Conservation (phyloP, 164 flowering plant species). For the Umbilicus rupestris region DNA sequence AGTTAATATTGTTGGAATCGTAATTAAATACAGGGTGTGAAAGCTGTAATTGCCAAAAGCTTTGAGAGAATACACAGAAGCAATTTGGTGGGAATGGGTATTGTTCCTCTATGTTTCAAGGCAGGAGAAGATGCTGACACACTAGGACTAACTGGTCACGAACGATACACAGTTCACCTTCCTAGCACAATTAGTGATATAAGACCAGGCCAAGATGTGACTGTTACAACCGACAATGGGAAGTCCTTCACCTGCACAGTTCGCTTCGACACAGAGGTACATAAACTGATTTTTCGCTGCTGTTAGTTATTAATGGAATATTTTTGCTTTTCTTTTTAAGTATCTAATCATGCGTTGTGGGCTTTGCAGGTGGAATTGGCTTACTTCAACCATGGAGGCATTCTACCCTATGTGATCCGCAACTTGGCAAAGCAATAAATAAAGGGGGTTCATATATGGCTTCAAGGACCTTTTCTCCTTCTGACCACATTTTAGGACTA, state of each 20-base stretch:
- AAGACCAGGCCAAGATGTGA: constrained; percentile 73
- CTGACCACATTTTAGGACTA: not conserved
- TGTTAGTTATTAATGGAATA: not conserved
- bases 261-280: constrained; percentile 85
- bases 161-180: constrained; percentile 65
- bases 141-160: constrained; percentile 69
- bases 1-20: not conserved
- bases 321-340: not conserved
- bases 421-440: constrained; percentile 30
- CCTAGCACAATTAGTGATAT: constrained; percentile 53
- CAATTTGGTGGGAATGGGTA: constrained; percentile 84
- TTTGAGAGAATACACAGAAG: constrained; percentile 88
- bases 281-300: not conserved
- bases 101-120: constrained; percentile 76
- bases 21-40: constrained; percentile 48
- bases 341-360: not conserved
- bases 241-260: constrained; percentile 65
- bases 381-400: constrained; percentile 81
- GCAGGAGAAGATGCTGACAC: constrained; percentile 76
- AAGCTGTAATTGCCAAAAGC: constrained; percentile 82
- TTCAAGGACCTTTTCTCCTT: not conserved
- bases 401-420: constrained; percentile 79
- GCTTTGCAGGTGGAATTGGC: constrained; percentile 76
- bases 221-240: constrained; percentile 55
- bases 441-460: not conserved